Conservation (phyloP, 371 early-diverging fungal genomes). For the Mortierella sp. region DNA sequence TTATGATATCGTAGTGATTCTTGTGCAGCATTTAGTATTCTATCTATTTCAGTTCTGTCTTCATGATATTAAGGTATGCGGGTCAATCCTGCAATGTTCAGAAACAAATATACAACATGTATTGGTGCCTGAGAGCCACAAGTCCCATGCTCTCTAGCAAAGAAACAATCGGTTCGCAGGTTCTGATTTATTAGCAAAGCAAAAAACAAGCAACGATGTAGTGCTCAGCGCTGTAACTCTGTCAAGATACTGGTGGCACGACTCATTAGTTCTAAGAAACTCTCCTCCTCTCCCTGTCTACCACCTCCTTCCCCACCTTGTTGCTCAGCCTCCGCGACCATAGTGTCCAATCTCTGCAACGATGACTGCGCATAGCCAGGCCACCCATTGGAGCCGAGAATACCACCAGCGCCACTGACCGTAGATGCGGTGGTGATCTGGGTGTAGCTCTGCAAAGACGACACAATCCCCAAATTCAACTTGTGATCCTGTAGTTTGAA, state of each 20-base stretch:
- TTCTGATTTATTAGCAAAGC: not conserved
- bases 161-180: no score
- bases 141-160: no score
- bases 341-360: not conserved
- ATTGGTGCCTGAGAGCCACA: no score
- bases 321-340: not conserved
- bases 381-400: not conserved
- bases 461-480: constrained; percentile 37
- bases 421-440: constrained; percentile 13
- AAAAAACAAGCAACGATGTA: not conserved
- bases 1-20: no score
- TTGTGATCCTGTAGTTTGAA: constrained; percentile 39
- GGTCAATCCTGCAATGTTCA: no score
- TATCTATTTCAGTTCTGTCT: no score
- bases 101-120: no score
- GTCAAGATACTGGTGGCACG: not conserved
- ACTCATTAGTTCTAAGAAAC: constrained; percentile 7
- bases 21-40: no score
- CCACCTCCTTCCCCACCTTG: not conserved
- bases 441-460: constrained; percentile 26
- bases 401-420: not conserved
- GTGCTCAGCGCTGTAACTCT: not conserved
- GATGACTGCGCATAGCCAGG: constrained; percentile 3
- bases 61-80: no score
- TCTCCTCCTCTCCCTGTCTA: not conserved